phyloP scores from a whole-genome alignment of 495 filamentous ascomycete species.

The Bacidia gigantensis region DNA sequence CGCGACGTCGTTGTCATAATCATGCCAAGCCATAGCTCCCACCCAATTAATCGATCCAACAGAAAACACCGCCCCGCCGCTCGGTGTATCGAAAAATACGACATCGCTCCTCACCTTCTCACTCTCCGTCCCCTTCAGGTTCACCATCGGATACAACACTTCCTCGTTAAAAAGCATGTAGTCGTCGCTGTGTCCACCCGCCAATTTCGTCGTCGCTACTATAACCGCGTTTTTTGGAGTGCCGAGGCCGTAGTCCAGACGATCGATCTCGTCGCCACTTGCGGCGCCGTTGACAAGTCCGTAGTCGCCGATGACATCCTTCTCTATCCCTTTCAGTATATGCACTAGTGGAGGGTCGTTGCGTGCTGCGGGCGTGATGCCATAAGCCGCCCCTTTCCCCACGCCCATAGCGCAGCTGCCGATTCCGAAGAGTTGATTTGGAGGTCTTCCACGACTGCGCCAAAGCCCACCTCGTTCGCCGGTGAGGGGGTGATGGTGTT shows the following conservation, averaged over 20 bases:
- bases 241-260: conserved; percentile 18
- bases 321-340: conserved; percentile 1
- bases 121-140: conserved; percentile 16
- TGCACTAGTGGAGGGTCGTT: background rate
- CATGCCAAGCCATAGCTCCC: conserved; percentile 18
- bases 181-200: conserved; percentile 18
- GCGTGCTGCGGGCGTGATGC: conserved; percentile 6
- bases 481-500: conserved; percentile 10
- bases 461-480: conserved; percentile 10
- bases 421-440: conserved; percentile 21
- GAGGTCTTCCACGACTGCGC: conserved; percentile 20
- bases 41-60: conserved; percentile 24
- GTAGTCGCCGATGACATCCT: conserved; percentile 5
- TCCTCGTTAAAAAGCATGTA: conserved; percentile 25
- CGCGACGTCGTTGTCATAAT: conserved; percentile 18
- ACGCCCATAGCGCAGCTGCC: conserved; percentile 21
- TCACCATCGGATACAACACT: conserved; percentile 20
- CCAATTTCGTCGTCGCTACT: conserved; percentile 18
- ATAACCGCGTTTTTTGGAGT: conserved; percentile 19
- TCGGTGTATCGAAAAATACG: conserved; percentile 18
- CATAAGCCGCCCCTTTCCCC: conserved; percentile 14
- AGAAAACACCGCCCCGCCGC: conserved; percentile 18
- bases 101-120: conserved; percentile 20
- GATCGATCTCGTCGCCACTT: conserved; percentile 23
- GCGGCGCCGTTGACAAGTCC: conserved; percentile 13